A percentile compares a stretch with the other conserved stretches of the same genome.
phyloP scores from a whole-genome alignment of 345 rosid genomes.

The Aegle marmelos region DNA sequence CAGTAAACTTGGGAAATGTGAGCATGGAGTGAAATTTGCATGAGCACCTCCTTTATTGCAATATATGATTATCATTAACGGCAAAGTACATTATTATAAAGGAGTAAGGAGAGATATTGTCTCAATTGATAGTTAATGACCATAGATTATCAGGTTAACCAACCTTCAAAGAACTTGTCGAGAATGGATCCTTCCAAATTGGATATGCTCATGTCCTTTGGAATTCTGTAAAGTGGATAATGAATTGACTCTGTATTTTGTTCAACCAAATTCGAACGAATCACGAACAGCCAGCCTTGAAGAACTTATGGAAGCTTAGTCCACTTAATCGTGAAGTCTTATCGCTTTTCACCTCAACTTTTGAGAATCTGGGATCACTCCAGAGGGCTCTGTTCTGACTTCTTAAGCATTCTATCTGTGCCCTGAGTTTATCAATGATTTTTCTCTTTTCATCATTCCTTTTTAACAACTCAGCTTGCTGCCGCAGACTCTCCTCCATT shows the following conservation, averaged over 20 bases:
- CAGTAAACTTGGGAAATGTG: neutral
- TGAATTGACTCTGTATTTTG: neutral
- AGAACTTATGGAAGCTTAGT: slow-evolving; percentile 27
- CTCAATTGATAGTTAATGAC: neutral
- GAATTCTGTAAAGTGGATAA: neutral
- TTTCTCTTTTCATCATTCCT: slow-evolving; percentile 48
- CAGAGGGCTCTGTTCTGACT: slow-evolving; percentile 37
- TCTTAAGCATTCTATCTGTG: slow-evolving; percentile 31
- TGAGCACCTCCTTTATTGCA: neutral
- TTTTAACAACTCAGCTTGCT: slow-evolving; percentile 44
- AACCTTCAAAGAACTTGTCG: neutral
- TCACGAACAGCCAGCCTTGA: slow-evolving; percentile 25
- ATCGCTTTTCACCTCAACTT: slow-evolving; percentile 18
- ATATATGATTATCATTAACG: neutral
- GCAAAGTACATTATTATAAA: neutral
- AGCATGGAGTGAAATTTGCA: neutral
- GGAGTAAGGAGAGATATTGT: neutral
- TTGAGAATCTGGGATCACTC: slow-evolving; percentile 18
- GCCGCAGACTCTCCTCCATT: slow-evolving; percentile 41
- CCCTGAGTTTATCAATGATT: slow-evolving; percentile 29
- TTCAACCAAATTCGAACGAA: neutral
- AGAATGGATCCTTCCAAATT: neutral
- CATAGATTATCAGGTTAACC: neutral
- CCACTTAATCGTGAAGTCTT: slow-evolving; percentile 23
- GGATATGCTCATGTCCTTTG: neutral